Base-by-base conservation (phyloP, 352 stramenopile species). In the Phytophthora chlamydospora region DNA sequence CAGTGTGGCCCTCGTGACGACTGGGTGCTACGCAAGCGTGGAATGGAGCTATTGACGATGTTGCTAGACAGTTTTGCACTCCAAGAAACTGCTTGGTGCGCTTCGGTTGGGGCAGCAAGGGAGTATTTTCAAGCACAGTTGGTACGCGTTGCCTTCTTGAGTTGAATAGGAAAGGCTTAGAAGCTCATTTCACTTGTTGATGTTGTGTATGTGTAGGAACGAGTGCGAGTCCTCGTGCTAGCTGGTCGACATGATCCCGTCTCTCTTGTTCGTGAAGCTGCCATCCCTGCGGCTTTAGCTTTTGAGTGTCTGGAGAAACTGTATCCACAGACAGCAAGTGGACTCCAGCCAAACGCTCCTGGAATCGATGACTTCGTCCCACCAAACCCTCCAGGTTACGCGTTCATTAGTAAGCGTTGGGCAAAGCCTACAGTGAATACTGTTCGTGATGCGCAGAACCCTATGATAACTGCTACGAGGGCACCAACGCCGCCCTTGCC, bases 1-100 rank as follows among this genome's bases (percentile, higher is more conserved):
- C 78, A 80, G 16, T 79, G 73, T 14, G 73, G 36, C 1, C 60
- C 73, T 35, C 72, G 81, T 16, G 71, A 85, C 8, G 69, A 87
- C 54, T 90, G 81, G 81, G 16, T 83, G 34, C 42, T 86, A 17
- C 72, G 81, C 2, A 83, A 83, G 38, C 74, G 81, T 14, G 78
- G 61, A 9, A 55, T 89, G 3, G 78, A 89, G 17, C 58, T 90
- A 5, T 62, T 90, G 17, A 63, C 71, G 8, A 47, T 83, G 14
- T 17, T 90, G 2, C 55, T 90, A 6, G 70, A 85, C 12, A 43
- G 59, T 14, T 88, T 86, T 43, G 67, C 50, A 3, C 40, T 82
- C 32, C 68, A 74, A 32, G 60, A 76, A 2, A 49, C 21, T 32
- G 8, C 43, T 36, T 49, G 60, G 60, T 61, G 58, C 52, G 10